Base-by-base conservation (phyloP, 805 yeast species). In the Candida fluviatilis region DNA sequence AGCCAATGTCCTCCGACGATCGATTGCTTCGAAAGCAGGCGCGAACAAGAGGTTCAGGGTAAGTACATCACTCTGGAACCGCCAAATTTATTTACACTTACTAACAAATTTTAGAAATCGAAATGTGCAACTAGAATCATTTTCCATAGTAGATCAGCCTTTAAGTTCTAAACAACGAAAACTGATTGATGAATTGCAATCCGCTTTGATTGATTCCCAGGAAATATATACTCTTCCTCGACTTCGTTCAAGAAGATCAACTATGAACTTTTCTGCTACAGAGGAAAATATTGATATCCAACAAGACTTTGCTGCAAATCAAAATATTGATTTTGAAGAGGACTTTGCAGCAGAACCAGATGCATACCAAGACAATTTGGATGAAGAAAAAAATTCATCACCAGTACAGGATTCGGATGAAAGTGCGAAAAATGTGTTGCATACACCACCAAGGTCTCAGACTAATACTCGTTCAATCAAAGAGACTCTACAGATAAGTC, bases 1-100 rank as follows among this genome's bases (percentile, higher is more conserved):
- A 10, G 6, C 10, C n/a, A 26, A 26, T 26, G 29, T 26, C 29
- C 15, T 26, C 29, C 29, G n/a, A 12, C 15, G 29, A 26, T 13
- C 7, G 29, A 5, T 26, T 26, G 29, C 29, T 26, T 26, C 7
- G 29, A 26, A 26, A 26, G 29, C 29, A 65, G 41, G 51, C 66
- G 28, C 52, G 73, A 24, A 48, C 59, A 18, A 52, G 72, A 34
- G 73, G 73, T 17, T 58, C 71, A 16, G 72, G 68, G 72, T 66
- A 67, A 48, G 73, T 64, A 21, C 14, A 13, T 35, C 23, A 18
- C 31, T 29, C 31, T 28, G n/a, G n/a, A n/a, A n/a, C n/a, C 16
- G 8, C 10, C 10, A n/a, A n/a, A 7, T 7, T n/a, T 28, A 14
- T 8, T 28, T 28, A n/a, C 13, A 28, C 8, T 6, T 14, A 23